These are phyloP conservation scores for Fomes fomentarius DNA, from an alignment of 1,284 basidiomycete genomes.

Conservation along the genomic window DNA sequence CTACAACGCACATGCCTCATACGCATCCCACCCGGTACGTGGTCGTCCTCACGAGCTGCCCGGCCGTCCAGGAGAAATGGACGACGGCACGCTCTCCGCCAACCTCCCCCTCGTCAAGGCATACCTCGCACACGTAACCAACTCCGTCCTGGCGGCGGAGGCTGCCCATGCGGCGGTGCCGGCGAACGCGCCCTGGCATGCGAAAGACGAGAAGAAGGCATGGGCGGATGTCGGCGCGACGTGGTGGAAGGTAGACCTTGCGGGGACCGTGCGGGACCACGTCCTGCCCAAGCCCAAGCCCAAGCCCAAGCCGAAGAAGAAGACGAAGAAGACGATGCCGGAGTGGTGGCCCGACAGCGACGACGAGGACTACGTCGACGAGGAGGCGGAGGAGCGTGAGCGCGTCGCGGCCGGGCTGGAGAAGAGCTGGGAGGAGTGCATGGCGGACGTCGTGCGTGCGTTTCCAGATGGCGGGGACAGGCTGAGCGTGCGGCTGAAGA, in stretches of 20 bases:
- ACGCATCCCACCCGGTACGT: too few relatives aligned
- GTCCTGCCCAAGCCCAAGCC: neutral
- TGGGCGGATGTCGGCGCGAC: neutral
- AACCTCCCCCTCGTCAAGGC: neutral
- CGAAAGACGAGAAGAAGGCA: too few relatives aligned
- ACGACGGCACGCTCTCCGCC: neutral
- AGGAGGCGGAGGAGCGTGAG: neutral
- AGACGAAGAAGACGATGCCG: neutral
- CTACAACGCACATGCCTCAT: too few relatives aligned
- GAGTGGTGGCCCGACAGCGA: neutral
- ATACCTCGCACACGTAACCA: neutral
- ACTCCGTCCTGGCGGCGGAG: neutral
- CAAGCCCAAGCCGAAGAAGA: neutral
- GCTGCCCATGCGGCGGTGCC: neutral
- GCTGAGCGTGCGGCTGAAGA: neutral
- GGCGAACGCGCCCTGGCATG: neutral
- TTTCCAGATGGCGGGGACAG: neutral
- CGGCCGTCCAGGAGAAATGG: neutral
- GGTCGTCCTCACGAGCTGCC: neutral
- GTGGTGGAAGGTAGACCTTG: neutral
- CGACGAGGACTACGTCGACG: neutral
- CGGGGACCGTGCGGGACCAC: neutral
- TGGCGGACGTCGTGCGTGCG: neutral
- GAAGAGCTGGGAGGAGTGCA: neutral
- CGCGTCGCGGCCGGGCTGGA: neutral